These are phyloP conservation scores for Colletotrichum limetticola DNA, from an alignment of 2,329 filamentous ascomycete species.

Conservation along the genomic window DNA sequence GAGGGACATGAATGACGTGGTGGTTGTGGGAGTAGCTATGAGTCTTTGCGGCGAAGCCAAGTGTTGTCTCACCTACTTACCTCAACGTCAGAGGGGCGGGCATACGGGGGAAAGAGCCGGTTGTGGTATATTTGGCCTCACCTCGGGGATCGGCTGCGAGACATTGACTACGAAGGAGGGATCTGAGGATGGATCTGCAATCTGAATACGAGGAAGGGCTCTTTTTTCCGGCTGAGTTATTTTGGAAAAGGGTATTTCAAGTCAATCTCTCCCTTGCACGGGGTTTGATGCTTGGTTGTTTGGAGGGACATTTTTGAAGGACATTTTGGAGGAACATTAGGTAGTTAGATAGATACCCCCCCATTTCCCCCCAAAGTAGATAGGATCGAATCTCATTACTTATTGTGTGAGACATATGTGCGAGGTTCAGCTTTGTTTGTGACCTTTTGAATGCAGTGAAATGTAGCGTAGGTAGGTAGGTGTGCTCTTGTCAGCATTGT, in stretches of 20 bases:
- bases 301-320: neutral
- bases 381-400: neutral
- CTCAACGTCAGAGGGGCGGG: neutral
- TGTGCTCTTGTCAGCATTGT: neutral
- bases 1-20: conserved; percentile 2
- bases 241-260: neutral
- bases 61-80: neutral
- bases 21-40: neutral
- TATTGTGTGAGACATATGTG: neutral
- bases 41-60: conserved; percentile 1
- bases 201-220: neutral
- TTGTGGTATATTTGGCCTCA: neutral
- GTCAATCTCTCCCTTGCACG: neutral
- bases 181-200: neutral
- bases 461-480: too few relatives aligned
- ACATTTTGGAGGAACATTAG: neutral
- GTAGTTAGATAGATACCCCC: neutral
- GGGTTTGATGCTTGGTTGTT: neutral
- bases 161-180: neutral
- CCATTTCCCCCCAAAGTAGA: neutral
- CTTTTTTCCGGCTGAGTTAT: too few relatives aligned
- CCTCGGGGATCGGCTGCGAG: neutral
- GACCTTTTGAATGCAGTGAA: neutral
- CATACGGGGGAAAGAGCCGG: neutral
- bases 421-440: too few relatives aligned